Conservation (phyloP, 306 rosid species). For the Ziziphus jujuba region DNA sequence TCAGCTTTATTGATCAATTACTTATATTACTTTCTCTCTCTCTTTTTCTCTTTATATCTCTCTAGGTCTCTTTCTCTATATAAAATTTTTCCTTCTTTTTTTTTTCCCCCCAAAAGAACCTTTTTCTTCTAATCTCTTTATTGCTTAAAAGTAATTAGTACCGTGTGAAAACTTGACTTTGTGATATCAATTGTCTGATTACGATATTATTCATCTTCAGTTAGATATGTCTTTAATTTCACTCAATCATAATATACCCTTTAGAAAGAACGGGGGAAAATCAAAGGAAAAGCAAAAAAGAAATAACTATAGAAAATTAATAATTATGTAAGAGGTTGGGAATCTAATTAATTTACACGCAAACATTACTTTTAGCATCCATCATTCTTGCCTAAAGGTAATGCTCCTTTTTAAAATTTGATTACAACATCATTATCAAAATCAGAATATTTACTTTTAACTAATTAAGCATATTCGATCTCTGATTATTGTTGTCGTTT, state of each 20-base stretch:
- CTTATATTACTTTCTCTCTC: conserved; percentile 31
- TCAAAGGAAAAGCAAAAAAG: conserved; percentile 31
- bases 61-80: conserved; percentile 13
- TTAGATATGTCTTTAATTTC: too few relatives aligned
- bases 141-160: conserved; percentile 3
- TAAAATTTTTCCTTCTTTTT: neutral
- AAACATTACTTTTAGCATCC: conserved; percentile 32
- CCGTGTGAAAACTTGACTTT: conserved; percentile 48
- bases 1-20: conserved; percentile 43
- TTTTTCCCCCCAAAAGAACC: conserved; percentile 16
- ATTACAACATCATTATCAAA: too few relatives aligned
- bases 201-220: too few relatives aligned
- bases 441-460: too few relatives aligned
- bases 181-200: conserved; percentile 11
- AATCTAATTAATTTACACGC: conserved; percentile 42
- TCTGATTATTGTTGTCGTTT: too few relatives aligned
- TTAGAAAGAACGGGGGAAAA: neutral
- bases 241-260: too few relatives aligned
- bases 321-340: conserved; percentile 4
- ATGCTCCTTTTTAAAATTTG: neutral
- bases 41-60: neutral
- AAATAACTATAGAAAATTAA: conserved; percentile 23
- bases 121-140: conserved; percentile 25
- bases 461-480: too few relatives aligned
- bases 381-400: conserved; percentile 31